Conservation (phyloP, 805 yeast genomes). For the Zygoascus biomembranicola region DNA sequence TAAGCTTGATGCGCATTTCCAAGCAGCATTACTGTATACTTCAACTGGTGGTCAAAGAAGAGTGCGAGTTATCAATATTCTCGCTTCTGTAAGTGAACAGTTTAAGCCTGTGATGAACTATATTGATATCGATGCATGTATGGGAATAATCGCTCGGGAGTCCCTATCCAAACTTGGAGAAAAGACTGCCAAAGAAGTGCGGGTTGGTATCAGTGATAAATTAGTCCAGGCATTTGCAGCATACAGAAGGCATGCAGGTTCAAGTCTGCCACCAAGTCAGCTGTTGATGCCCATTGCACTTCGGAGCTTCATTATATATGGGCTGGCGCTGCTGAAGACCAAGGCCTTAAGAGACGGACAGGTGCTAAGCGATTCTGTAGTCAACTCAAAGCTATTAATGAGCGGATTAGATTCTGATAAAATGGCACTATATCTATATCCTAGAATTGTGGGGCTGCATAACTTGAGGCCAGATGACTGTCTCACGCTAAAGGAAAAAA, state of each 20-base stretch:
- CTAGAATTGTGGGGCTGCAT: constrained; percentile 70
- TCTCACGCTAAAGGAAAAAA: constrained; percentile 33
- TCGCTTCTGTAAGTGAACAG: constrained; percentile 73
- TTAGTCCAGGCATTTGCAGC: constrained; percentile 49
- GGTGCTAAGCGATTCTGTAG: constrained; percentile 54
- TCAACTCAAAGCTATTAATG: constrained; percentile 45
- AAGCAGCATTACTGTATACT: constrained; percentile 82
- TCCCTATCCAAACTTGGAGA: constrained; percentile 34
- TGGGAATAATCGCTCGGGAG: constrained; percentile 47
- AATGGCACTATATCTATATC: constrained; percentile 63
- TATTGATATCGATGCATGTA: constrained; percentile 65
- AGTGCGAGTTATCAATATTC: constrained; percentile 77
- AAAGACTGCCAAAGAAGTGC: constrained; percentile 35
- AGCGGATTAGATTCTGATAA: constrained; percentile 46
- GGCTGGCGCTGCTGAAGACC: constrained; percentile 63
- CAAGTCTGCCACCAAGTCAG: constrained; percentile 42
- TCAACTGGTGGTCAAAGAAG: constrained; percentile 66
- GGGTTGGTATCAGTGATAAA: constrained; percentile 45
- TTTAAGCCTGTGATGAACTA: constrained; percentile 66
- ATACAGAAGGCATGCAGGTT: constrained; percentile 42
- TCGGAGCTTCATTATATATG: constrained; percentile 56
- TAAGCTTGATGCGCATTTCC: constrained; percentile 77
- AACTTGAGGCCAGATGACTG: constrained; percentile 52
- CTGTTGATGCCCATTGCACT: constrained; percentile 77
- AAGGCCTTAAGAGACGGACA: constrained; percentile 48